Base-by-base conservation (phyloP, 2,329 filamentous ascomycete genomes). In the Diplodia seriata region DNA sequence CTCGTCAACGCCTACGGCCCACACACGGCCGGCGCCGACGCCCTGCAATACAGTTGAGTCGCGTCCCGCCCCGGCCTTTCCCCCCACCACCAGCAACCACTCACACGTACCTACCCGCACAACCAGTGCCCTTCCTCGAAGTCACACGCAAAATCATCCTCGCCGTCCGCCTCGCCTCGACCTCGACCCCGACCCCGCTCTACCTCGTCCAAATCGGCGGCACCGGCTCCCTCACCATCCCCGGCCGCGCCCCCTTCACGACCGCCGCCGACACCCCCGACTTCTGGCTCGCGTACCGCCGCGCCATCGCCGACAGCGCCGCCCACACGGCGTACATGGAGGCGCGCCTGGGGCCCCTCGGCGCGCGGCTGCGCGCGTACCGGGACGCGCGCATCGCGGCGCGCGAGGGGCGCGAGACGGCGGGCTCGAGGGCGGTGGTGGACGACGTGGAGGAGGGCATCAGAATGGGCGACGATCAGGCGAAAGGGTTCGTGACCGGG, bases 171-270 rank as follows among this genome's bases (percentile, higher is more conserved):
- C 40, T 49, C 5, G 73, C 74, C 1, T 50, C 70, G 18, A 69
- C n/a, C n/a, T n/a, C n/a, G n/a, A n/a, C n/a, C n/a, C n/a, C n/a
- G n/a, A n/a, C n/a, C n/a, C n/a, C 74, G 1, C 64, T 70, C 7
- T 78, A 78, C 71, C 76, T 78, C 71, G 67, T 79, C 57, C 76
- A 76, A 62, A 74, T 79, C 50, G 77, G 76, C 49, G 77, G 77
- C 54, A 75, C 76, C 1, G 76, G 75, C 54, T 74, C 72, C 1
- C 72, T 78, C 4, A 74, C 76, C 68, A 71, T 76, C 9, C 76
- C 76, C 1, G 70, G 70, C 9, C 74, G 73, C 0, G 26, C 2
- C 14, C 12, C 20, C 18, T 43, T n/a, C 29, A 33, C 33, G 9
- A 67, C 65, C 59, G 75, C 73, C 65, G 74, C 75, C 70, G 75